Conservation (phyloP, 176 grass and related monocot species). For the Thalia dealbata region DNA sequence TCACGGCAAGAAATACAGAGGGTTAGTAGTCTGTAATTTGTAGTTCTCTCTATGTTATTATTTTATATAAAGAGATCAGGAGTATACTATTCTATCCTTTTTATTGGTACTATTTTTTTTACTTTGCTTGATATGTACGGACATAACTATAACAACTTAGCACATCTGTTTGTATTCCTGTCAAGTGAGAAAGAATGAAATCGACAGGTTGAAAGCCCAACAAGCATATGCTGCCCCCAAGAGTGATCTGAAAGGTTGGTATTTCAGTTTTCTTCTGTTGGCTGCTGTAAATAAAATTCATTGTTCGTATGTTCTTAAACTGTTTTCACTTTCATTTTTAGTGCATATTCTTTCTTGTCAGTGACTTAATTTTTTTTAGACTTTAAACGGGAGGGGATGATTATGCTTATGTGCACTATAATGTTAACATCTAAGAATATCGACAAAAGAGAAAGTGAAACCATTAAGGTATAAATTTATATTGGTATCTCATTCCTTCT, state of each 20-base stretch:
- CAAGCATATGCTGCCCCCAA: slow-evolving; percentile 9
- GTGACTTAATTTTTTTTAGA: neutral
- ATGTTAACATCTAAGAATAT: neutral
- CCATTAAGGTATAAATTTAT: neutral
- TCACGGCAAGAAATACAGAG: neutral
- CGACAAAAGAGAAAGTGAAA: neutral
- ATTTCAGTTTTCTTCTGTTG: slow-evolving; percentile 11
- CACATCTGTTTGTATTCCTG: neutral
- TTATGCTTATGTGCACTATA: no score
- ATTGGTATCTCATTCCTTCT: neutral
- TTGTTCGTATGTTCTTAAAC: neutral
- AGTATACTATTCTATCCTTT: neutral
- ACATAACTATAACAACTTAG: neutral
- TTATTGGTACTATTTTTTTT: neutral
- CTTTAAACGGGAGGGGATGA: neutral
- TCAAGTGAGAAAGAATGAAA: slow-evolving; percentile 15
- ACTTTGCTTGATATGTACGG: neutral
- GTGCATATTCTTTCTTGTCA: no score
- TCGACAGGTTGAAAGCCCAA: neutral
- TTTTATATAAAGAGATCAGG: neutral
- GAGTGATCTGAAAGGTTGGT: slow-evolving; percentile 5
- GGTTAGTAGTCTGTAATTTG: slow-evolving; percentile 1
- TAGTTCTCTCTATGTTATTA: neutral
- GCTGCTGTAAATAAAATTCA: neutral
- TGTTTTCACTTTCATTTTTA: neutral